These are phyloP conservation scores for Metroxylon sagu DNA, from an alignment of 176 grass and related monocot genomes.

Conservation along the genomic window DNA sequence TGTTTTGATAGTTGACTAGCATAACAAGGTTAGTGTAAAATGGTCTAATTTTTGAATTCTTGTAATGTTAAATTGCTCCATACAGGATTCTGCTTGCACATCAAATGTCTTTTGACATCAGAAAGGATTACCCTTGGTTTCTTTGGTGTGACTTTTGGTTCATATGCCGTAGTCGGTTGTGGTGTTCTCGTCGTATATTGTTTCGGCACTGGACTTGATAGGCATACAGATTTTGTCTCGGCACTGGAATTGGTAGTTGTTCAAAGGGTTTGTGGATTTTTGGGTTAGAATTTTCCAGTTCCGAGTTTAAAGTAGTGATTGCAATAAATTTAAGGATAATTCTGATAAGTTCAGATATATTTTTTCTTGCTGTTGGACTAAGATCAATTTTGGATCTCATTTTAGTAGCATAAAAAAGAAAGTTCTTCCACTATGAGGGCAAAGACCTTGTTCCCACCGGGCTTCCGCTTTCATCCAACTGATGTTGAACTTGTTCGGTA, in stretches of 20 bases:
- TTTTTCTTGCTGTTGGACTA: slow-evolving; percentile 11
- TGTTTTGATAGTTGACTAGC: too few relatives aligned
- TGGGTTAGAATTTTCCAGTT: slow-evolving; percentile 3
- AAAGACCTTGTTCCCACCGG: slow-evolving; percentile 59
- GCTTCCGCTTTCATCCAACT: slow-evolving; percentile 85
- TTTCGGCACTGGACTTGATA: slow-evolving; percentile 37
- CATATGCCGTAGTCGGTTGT: slow-evolving; percentile 25
- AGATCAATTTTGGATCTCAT: slow-evolving; percentile 20
- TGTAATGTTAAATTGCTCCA: slow-evolving; percentile 6
- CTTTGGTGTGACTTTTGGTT: slow-evolving; percentile 27
- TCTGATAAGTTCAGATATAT: slow-evolving; percentile 1
- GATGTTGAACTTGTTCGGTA: slow-evolving; percentile 68
- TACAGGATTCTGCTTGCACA: slow-evolving; percentile 28
- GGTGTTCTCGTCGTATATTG: slow-evolving; percentile 18
- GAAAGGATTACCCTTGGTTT: slow-evolving; percentile 23
- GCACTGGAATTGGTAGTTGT: slow-evolving; percentile 14
- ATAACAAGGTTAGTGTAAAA: too few relatives aligned
- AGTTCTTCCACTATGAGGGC: slow-evolving; percentile 26
- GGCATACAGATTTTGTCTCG: slow-evolving; percentile 9
- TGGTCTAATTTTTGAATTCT: slow-evolving; percentile 3
- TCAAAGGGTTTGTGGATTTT: not conserved
- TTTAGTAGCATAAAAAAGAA: slow-evolving; percentile 13
- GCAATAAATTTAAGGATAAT: not conserved
- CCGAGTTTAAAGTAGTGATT: not conserved
- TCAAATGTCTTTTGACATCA: slow-evolving; percentile 50